phyloP scores from a whole-genome alignment of 257 asterid genomes.

The Dorcoceras hygrometricum region DNA sequence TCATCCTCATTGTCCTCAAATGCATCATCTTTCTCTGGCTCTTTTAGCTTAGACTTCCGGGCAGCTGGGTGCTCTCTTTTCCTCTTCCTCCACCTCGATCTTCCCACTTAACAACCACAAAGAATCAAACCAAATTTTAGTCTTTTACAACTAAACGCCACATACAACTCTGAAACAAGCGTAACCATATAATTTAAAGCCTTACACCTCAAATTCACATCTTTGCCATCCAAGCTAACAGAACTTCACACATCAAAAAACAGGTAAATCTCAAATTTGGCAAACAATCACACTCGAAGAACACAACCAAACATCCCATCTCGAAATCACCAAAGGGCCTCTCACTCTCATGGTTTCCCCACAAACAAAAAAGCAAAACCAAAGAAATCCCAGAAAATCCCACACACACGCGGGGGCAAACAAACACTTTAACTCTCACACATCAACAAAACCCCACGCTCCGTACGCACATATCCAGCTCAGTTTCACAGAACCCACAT shows the following conservation, averaged over 20 bases:
- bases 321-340: not conserved
- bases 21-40: constrained; percentile 61
- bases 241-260: not conserved
- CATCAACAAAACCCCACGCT: not conserved
- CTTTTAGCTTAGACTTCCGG: constrained; percentile 58
- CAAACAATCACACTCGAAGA: not conserved
- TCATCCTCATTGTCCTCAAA: constrained; percentile 84
- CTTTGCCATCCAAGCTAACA: not conserved
- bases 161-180: not conserved
- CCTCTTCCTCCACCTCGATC: constrained; percentile 94
- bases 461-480: constrained; percentile 12
- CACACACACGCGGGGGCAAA: not conserved
- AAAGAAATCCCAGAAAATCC: not conserved
- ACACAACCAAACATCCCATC: not conserved
- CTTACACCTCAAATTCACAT: not conserved
- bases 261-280: not conserved
- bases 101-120: constrained; percentile 49
- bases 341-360: not conserved
- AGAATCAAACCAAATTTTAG: constrained; percentile 4
- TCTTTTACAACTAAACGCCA: constrained; percentile 9
- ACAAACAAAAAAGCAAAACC: not conserved
- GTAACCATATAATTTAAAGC: not conserved
- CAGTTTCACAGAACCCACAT: constrained; percentile 22
- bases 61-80: constrained; percentile 61
- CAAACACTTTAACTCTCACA: not conserved